Conservation (phyloP, 768 basidiomycete genomes). For the Auricularia cornea region DNA sequence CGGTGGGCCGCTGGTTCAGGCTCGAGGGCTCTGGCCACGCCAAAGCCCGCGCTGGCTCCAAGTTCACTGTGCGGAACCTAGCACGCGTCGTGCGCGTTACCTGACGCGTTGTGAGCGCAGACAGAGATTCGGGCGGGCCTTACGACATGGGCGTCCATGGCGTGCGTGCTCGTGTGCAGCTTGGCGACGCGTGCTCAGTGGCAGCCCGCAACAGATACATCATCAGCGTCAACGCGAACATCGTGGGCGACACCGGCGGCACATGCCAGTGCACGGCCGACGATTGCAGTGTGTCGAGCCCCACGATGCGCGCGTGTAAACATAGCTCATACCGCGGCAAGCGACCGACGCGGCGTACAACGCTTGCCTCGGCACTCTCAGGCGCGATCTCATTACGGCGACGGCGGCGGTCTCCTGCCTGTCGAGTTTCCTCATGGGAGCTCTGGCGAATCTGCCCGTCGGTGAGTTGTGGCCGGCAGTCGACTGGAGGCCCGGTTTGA, state of each 20-base stretch:
- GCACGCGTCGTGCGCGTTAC: background rate
- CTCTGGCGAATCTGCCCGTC: constrained; percentile 81
- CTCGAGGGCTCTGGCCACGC: constrained; percentile 64
- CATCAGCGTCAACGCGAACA: constrained; percentile 74
- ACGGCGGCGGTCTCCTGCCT: constrained; percentile 73
- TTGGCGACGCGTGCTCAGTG: constrained; percentile 81
- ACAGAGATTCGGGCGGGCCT: constrained; percentile 72
- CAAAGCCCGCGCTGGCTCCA: constrained; percentile 53
- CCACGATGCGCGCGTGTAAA: background rate
- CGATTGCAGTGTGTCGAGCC: constrained; percentile 39
- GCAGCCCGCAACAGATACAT: constrained; percentile 35
- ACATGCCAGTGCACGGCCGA: constrained; percentile 65
- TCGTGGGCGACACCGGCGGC: constrained; percentile 68
- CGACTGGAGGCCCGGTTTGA: background rate
- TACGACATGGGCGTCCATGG: constrained; percentile 63
- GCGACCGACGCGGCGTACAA: constrained; percentile 18
- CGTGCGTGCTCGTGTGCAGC: constrained; percentile 28
- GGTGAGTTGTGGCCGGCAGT: constrained; percentile 23
- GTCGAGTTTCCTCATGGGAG: constrained; percentile 73
- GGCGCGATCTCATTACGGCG: constrained; percentile 71
- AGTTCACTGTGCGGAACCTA: constrained; percentile 40
- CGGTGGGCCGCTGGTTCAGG: constrained; percentile 57
- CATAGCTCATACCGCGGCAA: background rate
- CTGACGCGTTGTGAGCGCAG: constrained; percentile 24
- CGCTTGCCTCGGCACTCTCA: constrained; percentile 31